phyloP scores from a whole-genome alignment of 257 asterid species.

The Nicotiana paniculata region DNA sequence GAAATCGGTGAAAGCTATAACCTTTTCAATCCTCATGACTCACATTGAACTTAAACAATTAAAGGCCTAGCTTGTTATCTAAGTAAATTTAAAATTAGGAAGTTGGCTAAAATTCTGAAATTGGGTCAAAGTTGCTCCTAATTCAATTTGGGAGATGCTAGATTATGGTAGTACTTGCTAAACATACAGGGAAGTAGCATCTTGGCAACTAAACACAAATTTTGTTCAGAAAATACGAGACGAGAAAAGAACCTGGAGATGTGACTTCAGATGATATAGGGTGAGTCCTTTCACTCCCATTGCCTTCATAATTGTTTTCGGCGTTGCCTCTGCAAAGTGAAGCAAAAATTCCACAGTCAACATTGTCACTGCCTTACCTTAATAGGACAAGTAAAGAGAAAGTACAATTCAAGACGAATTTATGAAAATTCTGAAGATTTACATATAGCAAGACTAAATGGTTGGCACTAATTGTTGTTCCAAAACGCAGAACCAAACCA shows the following conservation, averaged over 20 bases:
- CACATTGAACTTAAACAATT: background rate
- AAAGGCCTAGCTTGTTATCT: background rate
- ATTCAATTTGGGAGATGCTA: too few species aligned
- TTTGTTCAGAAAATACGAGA: background rate
- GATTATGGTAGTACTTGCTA: too few species aligned
- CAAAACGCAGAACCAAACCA: background rate
- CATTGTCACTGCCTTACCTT: background rate
- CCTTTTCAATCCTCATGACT: background rate
- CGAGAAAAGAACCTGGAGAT: constrained; percentile 62
- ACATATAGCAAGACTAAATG: background rate
- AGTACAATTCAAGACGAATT: background rate
- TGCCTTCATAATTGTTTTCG: constrained; percentile 74
- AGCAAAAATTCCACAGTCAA: background rate
- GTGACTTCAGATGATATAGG: constrained; percentile 88
- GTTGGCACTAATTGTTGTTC: background rate
- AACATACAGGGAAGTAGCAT: too few species aligned
- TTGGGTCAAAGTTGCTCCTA: too few species aligned
- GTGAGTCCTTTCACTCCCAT: constrained; percentile 98
- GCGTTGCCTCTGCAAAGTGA: constrained; percentile 75
- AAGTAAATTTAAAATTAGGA: background rate
- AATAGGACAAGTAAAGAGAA: background rate
- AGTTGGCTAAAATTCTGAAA: too few species aligned
- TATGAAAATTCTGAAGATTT: background rate
- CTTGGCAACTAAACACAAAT: too few species aligned
- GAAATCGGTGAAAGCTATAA: background rate